Conservation (phyloP, 108 stramenopile species). For the Pseudonitzschia delicatissima region DNA sequence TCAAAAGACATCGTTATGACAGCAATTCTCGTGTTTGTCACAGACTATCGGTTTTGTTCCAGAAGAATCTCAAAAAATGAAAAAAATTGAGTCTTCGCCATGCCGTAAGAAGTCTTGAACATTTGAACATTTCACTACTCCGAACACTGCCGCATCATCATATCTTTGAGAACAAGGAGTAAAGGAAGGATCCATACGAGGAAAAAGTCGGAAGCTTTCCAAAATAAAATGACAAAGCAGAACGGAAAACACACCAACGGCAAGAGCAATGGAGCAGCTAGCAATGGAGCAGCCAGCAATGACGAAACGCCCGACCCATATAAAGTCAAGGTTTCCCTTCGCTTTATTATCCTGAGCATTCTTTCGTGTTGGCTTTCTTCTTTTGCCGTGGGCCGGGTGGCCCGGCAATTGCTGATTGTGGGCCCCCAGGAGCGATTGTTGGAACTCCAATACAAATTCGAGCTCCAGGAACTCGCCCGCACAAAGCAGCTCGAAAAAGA, state of each 20-base stretch:
- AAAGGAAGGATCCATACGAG: too few relatives aligned
- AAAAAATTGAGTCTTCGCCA: too few relatives aligned
- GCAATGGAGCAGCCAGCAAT: not conserved
- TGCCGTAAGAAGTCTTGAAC: too few relatives aligned
- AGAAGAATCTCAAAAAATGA: too few relatives aligned
- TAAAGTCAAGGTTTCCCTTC: constrained; percentile 6
- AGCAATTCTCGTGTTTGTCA: too few relatives aligned
- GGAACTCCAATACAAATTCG: not conserved
- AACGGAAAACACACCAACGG: not conserved
- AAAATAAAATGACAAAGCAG: not conserved
- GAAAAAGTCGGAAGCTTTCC: too few relatives aligned
- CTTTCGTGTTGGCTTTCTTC: constrained; percentile 19
- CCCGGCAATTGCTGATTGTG: constrained; percentile 42
- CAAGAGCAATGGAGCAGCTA: not conserved
- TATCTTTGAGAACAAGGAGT: too few relatives aligned
- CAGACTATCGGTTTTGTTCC: too few relatives aligned
- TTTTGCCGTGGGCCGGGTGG: constrained; percentile 51
- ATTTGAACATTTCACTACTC: too few relatives aligned
- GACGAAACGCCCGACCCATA: too few relatives aligned
- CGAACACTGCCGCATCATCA: too few relatives aligned
- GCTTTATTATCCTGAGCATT: constrained; percentile 5
- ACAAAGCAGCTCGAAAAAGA: not conserved
- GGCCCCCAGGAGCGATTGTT: constrained; percentile 3
- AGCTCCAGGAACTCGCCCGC: not conserved
- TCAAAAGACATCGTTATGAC: too few relatives aligned